These are phyloP conservation scores for Aspergillus ruber DNA, from an alignment of 2,329 filamentous ascomycete genomes.

Conservation along the genomic window DNA sequence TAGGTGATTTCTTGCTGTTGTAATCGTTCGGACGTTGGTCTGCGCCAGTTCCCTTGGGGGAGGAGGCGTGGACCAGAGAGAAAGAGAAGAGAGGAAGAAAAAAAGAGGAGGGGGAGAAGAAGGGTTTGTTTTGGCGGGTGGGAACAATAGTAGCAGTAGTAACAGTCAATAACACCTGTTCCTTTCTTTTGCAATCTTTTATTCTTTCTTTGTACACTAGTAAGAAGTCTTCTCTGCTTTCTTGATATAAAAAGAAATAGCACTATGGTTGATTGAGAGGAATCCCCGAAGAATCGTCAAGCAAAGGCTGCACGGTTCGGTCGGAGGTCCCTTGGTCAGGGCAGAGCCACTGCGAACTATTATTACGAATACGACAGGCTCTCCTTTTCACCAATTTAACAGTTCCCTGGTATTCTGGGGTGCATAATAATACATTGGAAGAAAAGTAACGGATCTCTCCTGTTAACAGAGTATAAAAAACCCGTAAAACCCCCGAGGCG, in stretches of 20 bases:
- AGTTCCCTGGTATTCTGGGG: neutral
- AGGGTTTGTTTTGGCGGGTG: neutral
- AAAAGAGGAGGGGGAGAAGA: neutral
- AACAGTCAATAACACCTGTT: too few relatives aligned
- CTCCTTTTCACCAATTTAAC: neutral
- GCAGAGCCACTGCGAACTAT: neutral
- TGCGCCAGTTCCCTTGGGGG: neutral
- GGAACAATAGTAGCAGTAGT: neutral
- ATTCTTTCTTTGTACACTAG: too few relatives aligned
- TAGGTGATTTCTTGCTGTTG: neutral
- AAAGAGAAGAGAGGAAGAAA: conserved; percentile 3
- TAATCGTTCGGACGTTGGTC: neutral
- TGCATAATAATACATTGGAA: neutral
- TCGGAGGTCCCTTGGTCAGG: neutral
- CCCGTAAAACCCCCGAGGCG: neutral
- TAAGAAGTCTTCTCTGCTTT: neutral
- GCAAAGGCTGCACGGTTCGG: neutral
- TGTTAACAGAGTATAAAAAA: neutral
- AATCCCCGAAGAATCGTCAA: too few relatives aligned
- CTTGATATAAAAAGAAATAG: neutral
- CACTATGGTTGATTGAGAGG: neutral
- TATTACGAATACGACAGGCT: neutral
- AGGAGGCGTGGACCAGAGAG: neutral
- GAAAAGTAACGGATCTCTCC: neutral
- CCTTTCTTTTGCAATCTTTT: too few relatives aligned